Conservation (phyloP, 2,329 filamentous ascomycete species). For the Eutypella sp. region DNA sequence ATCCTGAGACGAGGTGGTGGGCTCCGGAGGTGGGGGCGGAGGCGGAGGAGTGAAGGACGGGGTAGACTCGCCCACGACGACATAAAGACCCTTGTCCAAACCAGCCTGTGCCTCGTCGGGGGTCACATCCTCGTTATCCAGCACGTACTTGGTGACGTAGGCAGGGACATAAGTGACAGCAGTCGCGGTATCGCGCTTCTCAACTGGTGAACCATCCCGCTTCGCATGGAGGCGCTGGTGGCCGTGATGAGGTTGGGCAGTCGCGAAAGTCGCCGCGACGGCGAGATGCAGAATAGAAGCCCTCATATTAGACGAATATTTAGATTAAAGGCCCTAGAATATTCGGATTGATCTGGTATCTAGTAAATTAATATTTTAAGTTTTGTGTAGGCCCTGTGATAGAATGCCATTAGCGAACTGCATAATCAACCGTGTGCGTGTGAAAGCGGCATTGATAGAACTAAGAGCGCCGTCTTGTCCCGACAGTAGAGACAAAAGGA, state of each 20-base stretch:
- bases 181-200: slow-evolving; percentile 45
- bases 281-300: slow-evolving; percentile 40
- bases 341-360: neutral
- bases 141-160: slow-evolving; percentile 65
- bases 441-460: too few species aligned
- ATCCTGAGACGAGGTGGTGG: slow-evolving; percentile 28
- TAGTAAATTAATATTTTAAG: too few species aligned
- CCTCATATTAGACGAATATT: slow-evolving; percentile 39
- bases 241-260: slow-evolving; percentile 56
- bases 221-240: slow-evolving; percentile 57
- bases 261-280: slow-evolving; percentile 48
- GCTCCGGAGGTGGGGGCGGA: slow-evolving; percentile 25
- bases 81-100: slow-evolving; percentile 65
- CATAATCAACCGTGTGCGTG: too few species aligned
- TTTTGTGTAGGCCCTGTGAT: too few species aligned
- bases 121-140: slow-evolving; percentile 59
- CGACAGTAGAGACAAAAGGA: too few species aligned
- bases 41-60: slow-evolving; percentile 45
- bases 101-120: slow-evolving; percentile 64
- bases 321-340: neutral
- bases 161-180: slow-evolving; percentile 49
- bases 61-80: slow-evolving; percentile 55
- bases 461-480: too few species aligned
- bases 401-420: too few species aligned
- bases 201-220: slow-evolving; percentile 41